Evolutionary conservation across 805 yeast genomes (phyloP).

Genomic region (Yamadazyma sp.): DNA sequence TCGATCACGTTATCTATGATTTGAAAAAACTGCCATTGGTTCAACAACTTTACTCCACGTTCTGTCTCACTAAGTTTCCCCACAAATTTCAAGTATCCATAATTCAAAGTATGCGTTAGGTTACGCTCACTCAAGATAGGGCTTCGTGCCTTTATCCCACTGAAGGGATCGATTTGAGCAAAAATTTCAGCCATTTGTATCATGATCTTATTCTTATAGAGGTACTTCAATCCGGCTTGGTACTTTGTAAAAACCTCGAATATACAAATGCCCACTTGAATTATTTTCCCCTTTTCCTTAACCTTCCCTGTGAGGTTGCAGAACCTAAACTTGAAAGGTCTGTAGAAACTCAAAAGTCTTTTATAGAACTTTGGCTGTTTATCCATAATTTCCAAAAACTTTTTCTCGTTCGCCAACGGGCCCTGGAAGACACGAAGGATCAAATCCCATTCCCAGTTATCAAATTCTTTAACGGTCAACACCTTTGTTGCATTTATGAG

Average conservation of each 20-base stretch:
- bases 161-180: conserved; percentile 78
- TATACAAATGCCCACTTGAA: conserved; percentile 73
- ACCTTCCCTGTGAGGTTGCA: conserved; percentile 37
- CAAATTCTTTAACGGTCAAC: conserved; percentile 71
- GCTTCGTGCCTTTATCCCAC: conserved; percentile 70
- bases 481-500: conserved; percentile 70
- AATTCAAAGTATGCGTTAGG: conserved; percentile 61
- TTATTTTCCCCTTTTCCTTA: conserved; percentile 50
- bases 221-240: conserved; percentile 64
- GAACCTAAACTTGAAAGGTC: conserved; percentile 89
- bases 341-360: conserved; percentile 76
- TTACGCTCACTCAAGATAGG: conserved; percentile 68
- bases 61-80: conserved; percentile 65
- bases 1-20: conserved; percentile 71
- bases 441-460: conserved; percentile 86
- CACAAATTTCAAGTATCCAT: conserved; percentile 76
- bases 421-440: conserved; percentile 75
- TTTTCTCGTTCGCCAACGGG: conserved; percentile 68
- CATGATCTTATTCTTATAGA: conserved; percentile 71
- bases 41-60: conserved; percentile 67
- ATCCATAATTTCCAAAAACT: conserved; percentile 71
- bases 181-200: conserved; percentile 89
- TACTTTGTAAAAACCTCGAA: conserved; percentile 62
- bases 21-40: conserved; percentile 82
- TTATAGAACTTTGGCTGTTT: conserved; percentile 84